Conservation (phyloP, 306 rosid species). For the Quercus gilva region DNA sequence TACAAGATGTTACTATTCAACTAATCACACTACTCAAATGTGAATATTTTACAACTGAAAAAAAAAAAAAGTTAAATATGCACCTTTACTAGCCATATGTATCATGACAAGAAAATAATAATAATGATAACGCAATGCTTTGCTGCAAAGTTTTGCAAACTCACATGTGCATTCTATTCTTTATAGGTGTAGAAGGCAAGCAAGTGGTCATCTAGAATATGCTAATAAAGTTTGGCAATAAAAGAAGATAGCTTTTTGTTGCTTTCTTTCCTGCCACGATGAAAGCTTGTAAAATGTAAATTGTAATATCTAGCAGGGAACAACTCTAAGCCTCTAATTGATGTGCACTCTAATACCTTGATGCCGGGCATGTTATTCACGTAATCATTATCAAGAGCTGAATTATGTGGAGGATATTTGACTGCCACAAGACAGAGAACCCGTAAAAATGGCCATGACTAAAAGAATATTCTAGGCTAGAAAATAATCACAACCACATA, state of each 20-base stretch:
- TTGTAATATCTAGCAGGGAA: no score
- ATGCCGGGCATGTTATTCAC: neutral
- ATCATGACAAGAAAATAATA: neutral
- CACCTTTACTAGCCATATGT: neutral
- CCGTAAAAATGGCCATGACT: neutral
- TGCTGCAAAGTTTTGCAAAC: slow-evolving; percentile 57
- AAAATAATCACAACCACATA: neutral
- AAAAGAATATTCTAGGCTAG: neutral
- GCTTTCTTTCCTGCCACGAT: neutral
- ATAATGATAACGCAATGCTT: slow-evolving; percentile 39
- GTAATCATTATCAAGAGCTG: neutral
- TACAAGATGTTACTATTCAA: no score
- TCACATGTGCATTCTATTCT: slow-evolving; percentile 13
- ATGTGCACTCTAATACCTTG: neutral
- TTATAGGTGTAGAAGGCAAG: slow-evolving; percentile 60
- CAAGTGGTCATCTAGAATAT: slow-evolving; percentile 15
- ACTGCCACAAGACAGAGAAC: neutral
- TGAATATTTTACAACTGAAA: no score
- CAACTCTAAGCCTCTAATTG: neutral
- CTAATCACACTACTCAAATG: no score
- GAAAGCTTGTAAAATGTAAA: no score
- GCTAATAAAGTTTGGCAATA: slow-evolving; percentile 12
- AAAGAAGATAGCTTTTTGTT: slow-evolving; percentile 15
- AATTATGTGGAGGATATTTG: neutral
- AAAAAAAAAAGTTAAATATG: neutral